These are phyloP conservation scores for Starmerella floris DNA, from an alignment of 805 yeast species.

Conservation along the genomic window DNA sequence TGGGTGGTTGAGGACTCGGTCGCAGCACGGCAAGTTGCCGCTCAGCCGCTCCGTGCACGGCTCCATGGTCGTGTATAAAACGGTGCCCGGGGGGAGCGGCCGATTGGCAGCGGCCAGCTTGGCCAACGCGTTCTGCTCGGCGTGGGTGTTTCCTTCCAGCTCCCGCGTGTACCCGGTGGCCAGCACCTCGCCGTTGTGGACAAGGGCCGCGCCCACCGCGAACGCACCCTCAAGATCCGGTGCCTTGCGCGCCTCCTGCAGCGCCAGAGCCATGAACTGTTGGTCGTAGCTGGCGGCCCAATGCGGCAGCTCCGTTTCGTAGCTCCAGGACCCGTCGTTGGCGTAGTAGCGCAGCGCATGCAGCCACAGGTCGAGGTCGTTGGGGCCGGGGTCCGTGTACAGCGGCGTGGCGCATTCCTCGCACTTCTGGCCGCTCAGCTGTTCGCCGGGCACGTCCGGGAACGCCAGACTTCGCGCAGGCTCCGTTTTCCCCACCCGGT, in stretches of 20 bases:
- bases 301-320: conserved; percentile 60
- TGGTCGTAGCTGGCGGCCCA: conserved; percentile 61
- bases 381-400: conserved; percentile 78
- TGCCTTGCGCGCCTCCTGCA: conserved; percentile 67
- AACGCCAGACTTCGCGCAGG: conserved; percentile 51
- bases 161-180: conserved; percentile 83
- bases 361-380: conserved; percentile 76
- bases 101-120: conserved; percentile 34
- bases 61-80: conserved; percentile 90
- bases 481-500: conserved; percentile 55
- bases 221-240: conserved; percentile 75
- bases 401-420: conserved; percentile 52
- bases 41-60: conserved; percentile 84
- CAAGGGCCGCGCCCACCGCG: conserved; percentile 86
- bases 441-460: conserved; percentile 44
- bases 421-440: conserved; percentile 46
- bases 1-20: conserved; percentile 49
- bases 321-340: conserved; percentile 44
- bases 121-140: conserved; percentile 85
- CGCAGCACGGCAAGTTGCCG: conserved; percentile 81
- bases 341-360: conserved; percentile 73
- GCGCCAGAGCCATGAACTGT: conserved; percentile 59
- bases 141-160: conserved; percentile 89
- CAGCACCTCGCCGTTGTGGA: conserved; percentile 46
- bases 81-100: conserved; percentile 59